Percentiles rank a stretch among this genome's conserved stretches.
Evolutionary conservation across 2,329 filamentous ascomycete genomes (phyloP).

Genomic region (Paracamarosporium sp.): DNA sequence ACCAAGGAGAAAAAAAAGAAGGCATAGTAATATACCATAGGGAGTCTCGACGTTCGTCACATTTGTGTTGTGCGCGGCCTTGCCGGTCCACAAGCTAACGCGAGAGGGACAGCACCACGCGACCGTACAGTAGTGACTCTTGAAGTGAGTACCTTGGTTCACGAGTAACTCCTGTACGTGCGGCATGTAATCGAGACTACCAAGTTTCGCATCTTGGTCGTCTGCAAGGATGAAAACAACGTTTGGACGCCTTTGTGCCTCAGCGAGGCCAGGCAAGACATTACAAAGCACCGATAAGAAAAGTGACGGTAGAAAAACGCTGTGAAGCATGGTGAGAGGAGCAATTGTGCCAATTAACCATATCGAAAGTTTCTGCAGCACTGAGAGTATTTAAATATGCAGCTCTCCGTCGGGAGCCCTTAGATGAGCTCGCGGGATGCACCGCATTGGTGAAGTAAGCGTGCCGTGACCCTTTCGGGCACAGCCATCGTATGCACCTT

Average conservation of each 20-base stretch:
- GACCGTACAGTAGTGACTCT: conserved; percentile 69
- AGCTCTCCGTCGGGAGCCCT: too few species aligned
- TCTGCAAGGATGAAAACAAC: conserved; percentile 72
- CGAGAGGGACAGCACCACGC: conserved; percentile 71
- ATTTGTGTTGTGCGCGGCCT: conserved; percentile 72
- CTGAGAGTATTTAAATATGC: too few species aligned
- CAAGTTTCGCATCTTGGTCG: conserved; percentile 63
- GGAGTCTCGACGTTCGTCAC: conserved; percentile 64
- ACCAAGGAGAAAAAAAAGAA: conserved; percentile 21
- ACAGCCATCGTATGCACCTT: too few species aligned
- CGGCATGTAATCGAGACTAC: conserved; percentile 67
- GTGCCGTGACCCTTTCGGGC: too few species aligned
- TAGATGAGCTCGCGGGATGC: too few species aligned
- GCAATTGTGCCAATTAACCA: too few species aligned
- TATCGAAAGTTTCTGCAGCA: too few species aligned
- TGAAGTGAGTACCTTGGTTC: conserved; percentile 64
- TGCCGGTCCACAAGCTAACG: conserved; percentile 69
- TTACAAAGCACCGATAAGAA: not conserved
- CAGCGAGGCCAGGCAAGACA: not conserved
- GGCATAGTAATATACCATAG: conserved; percentile 48
- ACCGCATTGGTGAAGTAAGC: too few species aligned
- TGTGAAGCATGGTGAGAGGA: not conserved
- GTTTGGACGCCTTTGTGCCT: conserved; percentile 47
- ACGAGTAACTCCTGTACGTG: conserved; percentile 61
- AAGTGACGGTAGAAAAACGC: not conserved